phyloP scores from a whole-genome alignment of 2,329 filamentous ascomycete genomes.

The Pseudonectria buxi region DNA sequence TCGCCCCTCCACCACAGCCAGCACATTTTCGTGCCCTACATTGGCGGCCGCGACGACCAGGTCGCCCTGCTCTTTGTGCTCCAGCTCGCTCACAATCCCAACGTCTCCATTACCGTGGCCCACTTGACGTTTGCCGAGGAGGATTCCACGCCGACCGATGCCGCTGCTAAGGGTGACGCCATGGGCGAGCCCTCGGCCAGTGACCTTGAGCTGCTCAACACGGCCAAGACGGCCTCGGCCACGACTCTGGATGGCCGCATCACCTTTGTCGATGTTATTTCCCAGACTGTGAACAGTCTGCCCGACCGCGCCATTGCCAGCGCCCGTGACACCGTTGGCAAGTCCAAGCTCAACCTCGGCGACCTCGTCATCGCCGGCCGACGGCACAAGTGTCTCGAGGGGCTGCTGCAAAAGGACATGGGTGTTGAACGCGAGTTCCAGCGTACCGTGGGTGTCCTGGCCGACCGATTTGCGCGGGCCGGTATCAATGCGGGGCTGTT shows the following conservation, averaged over 20 bases:
- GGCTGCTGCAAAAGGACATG: slow-evolving; percentile 11
- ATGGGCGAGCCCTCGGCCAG: slow-evolving; percentile 10
- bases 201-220: slow-evolving; percentile 24
- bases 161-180: background rate
- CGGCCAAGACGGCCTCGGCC: slow-evolving; percentile 12
- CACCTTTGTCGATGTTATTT: slow-evolving; percentile 14
- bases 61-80: slow-evolving; percentile 74
- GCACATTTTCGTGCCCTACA: slow-evolving; percentile 81
- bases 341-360: slow-evolving; percentile 16
- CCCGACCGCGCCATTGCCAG: slow-evolving; percentile 19
- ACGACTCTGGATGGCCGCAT: slow-evolving; percentile 14
- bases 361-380: slow-evolving; percentile 22
- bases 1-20: slow-evolving; percentile 62
- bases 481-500: slow-evolving; percentile 24
- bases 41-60: slow-evolving; percentile 76
- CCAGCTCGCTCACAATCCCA: slow-evolving; percentile 72
- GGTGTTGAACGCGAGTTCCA: slow-evolving; percentile 21
- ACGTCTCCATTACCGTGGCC: slow-evolving; percentile 71
- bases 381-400: slow-evolving; percentile 11
- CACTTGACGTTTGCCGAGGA: slow-evolving; percentile 28
- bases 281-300: slow-evolving; percentile 18
- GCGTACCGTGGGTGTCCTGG: slow-evolving; percentile 20
- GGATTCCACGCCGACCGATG: slow-evolving; percentile 9
- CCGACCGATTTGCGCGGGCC: slow-evolving; percentile 18
- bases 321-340: slow-evolving; percentile 16